Evolutionary conservation across 1,284 basidiomycete species (phyloP), one percentile per base, ranked within the genome.

Genomic region (Grifola frondosa): DNA sequence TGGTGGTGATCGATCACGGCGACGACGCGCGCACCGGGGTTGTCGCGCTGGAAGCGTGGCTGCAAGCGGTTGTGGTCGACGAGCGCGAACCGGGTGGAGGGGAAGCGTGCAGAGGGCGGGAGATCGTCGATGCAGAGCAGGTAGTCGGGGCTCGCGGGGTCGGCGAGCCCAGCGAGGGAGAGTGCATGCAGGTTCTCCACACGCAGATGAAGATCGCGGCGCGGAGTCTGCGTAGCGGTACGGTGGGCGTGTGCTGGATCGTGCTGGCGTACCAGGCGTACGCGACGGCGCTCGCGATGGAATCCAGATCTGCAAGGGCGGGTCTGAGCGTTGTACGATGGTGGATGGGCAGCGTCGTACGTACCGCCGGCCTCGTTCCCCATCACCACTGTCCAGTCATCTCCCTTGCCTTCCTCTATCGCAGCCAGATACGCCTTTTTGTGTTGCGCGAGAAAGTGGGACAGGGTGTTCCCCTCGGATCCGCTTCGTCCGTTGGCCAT

Each of bases 1-100:
- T 78, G 83, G 63, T 99, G 95, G 62, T 99, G 96, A 63, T 99
- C 96, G n/a, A 99, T 69, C 39, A 98, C 73, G 3, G 87, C 83
- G 1, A 80, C 71, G 5, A 98, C 91, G 8, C 66, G 64, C 1
- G 70, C 65, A 19, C 64, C 60, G 6, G 73, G 63, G 30, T 73
- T 65, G 21, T 66, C 60, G 7, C 53, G 42, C 2, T 67, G 57
- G 59, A 86, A 88, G 4, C 60, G 58, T 0, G 77, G 59, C n/a
- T 74, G 69, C 12, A 96, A 74, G 9, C 72, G 71, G 59, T 97
- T 97, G 65, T 97, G 94, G 64, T 98, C 95, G 17, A 97, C 90
- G 8, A 98, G 75, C 0, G 79, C 88, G 57, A 91, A 91, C 5
- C 68, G 70, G n/a, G 73, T 72, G 4, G 81, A 81, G 0, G 81